phyloP scores from a whole-genome alignment of 768 basidiomycete species.

The Psilocybe cubensis region DNA sequence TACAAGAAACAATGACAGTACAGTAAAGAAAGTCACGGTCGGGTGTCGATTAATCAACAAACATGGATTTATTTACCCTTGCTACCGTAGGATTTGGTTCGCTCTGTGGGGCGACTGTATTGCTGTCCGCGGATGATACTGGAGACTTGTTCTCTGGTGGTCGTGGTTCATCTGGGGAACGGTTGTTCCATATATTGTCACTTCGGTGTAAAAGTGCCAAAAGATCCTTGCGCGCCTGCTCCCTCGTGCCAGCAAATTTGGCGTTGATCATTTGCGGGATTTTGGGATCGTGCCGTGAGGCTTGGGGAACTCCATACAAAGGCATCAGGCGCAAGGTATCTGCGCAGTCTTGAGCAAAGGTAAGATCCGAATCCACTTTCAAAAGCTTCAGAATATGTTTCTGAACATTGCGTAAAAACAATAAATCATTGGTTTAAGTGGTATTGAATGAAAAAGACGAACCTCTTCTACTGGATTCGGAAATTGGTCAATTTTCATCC shows the following conservation, averaged over 20 bases:
- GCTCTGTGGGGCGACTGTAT: neutral
- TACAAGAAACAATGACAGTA: neutral
- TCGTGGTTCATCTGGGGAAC: slow-evolving; percentile 1
- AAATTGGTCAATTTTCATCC: slow-evolving; percentile 42
- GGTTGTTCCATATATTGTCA: slow-evolving; percentile 46
- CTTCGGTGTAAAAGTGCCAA: slow-evolving; percentile 51
- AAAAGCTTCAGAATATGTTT: slow-evolving; percentile 58
- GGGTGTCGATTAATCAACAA: slow-evolving; percentile 1
- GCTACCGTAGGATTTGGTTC: slow-evolving; percentile 3
- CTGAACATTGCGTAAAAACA: slow-evolving; percentile 29
- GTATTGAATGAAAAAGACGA: slow-evolving; percentile 18
- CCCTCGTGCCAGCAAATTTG: slow-evolving; percentile 38
- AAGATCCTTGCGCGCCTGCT: slow-evolving; percentile 53
- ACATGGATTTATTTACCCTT: slow-evolving; percentile 15
- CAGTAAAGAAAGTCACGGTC: neutral
- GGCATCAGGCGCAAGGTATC: slow-evolving; percentile 54
- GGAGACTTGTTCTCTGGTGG: neutral
- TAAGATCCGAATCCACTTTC: slow-evolving; percentile 39
- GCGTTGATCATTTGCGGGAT: slow-evolving; percentile 53
- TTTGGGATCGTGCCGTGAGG: slow-evolving; percentile 32
- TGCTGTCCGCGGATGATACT: neutral
- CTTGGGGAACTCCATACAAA: slow-evolving; percentile 61
- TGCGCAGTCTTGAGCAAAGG: slow-evolving; percentile 49
- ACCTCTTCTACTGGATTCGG: slow-evolving; percentile 50
- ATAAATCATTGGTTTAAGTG: neutral